Base-by-base conservation (phyloP, 176 grass and related monocot genomes). In the Bonia amplexicaulis region DNA sequence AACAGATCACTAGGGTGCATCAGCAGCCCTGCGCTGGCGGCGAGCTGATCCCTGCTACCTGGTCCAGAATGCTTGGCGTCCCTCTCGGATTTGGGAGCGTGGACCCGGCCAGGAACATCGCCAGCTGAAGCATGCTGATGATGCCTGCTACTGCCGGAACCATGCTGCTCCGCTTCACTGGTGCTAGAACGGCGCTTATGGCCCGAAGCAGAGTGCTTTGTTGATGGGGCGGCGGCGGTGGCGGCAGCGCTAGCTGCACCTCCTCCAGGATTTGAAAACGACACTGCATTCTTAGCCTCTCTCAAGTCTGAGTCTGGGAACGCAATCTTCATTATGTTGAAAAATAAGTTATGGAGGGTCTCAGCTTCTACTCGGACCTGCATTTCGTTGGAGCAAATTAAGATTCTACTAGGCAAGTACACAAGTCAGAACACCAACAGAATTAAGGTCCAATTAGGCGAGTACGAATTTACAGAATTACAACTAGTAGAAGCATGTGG, bases 291-390 rank as follows among this genome's bases (percentile, higher is more conserved):
- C 78, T 87, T 99, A 9, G 90, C 84, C 79, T 99, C 91, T 23
- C 82, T 82, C 65, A 99, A 99, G 80, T 99, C 97, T 6, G 92
- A 89, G 82, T 99, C 97, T 22, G 97, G 97, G 86, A 99, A 99
- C 7, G 97, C 97, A 59, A 99, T 96, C 86, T 96, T 99, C 97
- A 99, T 92, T 70, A 94, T 96, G 37, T 96, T 90, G 84, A 99
- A 99, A 77, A 99, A 99, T 72, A 99, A 69, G 67, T 47, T 89
- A 68, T 96, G 91, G 60, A 99, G 86, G 55, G 90, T 94, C 78
- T 91, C 93, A 9, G 91, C 93, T 88, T 99, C 97, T 57, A 89
- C 70, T 9, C 86, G 79, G 23, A 96, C 86, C 97, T 99, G 92
- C 82, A 79, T 68, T 61, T 84, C 14, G 5, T 66, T 55, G 59